These are phyloP conservation scores for Salvia splendens DNA, from an alignment of 257 asterid genomes.

Conservation along the genomic window DNA sequence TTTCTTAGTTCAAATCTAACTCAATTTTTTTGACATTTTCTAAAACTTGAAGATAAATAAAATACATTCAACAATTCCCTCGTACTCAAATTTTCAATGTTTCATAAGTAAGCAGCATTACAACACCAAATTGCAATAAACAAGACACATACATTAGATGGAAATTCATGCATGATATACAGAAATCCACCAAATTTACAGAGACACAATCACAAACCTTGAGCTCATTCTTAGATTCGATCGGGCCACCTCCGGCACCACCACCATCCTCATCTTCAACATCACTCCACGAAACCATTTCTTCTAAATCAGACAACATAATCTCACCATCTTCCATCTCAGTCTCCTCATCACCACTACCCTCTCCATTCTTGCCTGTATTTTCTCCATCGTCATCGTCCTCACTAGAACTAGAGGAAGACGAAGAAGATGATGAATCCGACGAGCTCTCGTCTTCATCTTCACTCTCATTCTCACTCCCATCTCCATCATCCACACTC, in stretches of 20 bases:
- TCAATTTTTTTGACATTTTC: too few relatives aligned
- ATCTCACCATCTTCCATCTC: slow-evolving; percentile 80
- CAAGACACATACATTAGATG: neutral
- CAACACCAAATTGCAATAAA: neutral
- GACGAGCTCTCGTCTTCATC: slow-evolving; percentile 29
- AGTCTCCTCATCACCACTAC: slow-evolving; percentile 5
- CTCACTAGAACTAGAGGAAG: slow-evolving; percentile 37
- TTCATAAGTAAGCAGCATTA: neutral
- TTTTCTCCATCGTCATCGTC: slow-evolving; percentile 34
- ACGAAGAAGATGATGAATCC: slow-evolving; percentile 46
- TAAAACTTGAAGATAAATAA: neutral
- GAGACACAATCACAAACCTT: slow-evolving; percentile 38
- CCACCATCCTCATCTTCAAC: slow-evolving; percentile 52
- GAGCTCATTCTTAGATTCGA: slow-evolving; percentile 71
- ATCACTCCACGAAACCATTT: slow-evolving; percentile 71
- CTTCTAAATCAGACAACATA: slow-evolving; percentile 50
- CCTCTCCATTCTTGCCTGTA: slow-evolving; percentile 24
- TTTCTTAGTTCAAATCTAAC: neutral
- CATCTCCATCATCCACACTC: slow-evolving; percentile 26
- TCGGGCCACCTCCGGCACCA: slow-evolving; percentile 43
- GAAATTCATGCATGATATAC: neutral
- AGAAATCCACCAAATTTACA: neutral
- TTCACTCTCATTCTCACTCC: slow-evolving; percentile 14
- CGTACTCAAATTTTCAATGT: neutral
- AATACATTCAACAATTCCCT: neutral